Evolutionary conservation across 495 filamentous ascomycete genomes (phyloP).

Genomic region (Aspergillus sclerotioniger): DNA sequence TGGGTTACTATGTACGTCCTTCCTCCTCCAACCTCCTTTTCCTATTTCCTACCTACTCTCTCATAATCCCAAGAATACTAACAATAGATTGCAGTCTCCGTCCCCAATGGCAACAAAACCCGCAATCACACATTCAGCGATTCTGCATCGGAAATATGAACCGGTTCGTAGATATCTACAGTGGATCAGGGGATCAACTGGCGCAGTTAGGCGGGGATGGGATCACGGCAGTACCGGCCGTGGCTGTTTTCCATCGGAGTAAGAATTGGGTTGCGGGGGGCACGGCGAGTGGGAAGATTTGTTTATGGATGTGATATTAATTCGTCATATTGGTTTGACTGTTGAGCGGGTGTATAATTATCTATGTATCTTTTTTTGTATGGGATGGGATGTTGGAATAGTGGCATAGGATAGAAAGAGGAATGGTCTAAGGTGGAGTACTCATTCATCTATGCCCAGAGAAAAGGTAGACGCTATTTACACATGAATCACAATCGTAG

Average conservation of each 20-base stretch:
- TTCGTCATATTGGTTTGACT: neutral
- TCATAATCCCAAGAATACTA: conserved; percentile 3
- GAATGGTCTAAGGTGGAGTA: conserved; percentile 5
- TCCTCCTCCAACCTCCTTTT: neutral
- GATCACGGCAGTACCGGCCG: conserved; percentile 91
- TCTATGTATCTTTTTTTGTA: too few relatives aligned
- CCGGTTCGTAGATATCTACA: conserved; percentile 89
- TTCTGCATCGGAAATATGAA: conserved; percentile 98
- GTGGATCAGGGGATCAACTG: conserved; percentile 75
- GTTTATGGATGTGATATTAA: conserved; percentile 72
- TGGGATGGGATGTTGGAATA: too few relatives aligned
- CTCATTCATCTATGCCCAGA: conserved; percentile 36
- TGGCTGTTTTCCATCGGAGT: conserved; percentile 83
- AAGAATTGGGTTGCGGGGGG: conserved; percentile 91
- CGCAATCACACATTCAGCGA: conserved; percentile 72
- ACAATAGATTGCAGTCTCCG: conserved; percentile 62
- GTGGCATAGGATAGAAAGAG: too few relatives aligned
- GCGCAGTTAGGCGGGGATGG: conserved; percentile 86
- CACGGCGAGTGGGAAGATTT: conserved; percentile 88
- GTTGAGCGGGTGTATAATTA: too few relatives aligned
- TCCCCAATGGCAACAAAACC: conserved; percentile 85
- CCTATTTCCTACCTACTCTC: neutral
- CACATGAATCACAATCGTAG: conserved; percentile 19
- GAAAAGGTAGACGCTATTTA: conserved; percentile 32
- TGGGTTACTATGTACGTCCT: conserved; percentile 66